Conservation (phyloP, 345 rosid species). For the Moricandia moricandioides region DNA sequence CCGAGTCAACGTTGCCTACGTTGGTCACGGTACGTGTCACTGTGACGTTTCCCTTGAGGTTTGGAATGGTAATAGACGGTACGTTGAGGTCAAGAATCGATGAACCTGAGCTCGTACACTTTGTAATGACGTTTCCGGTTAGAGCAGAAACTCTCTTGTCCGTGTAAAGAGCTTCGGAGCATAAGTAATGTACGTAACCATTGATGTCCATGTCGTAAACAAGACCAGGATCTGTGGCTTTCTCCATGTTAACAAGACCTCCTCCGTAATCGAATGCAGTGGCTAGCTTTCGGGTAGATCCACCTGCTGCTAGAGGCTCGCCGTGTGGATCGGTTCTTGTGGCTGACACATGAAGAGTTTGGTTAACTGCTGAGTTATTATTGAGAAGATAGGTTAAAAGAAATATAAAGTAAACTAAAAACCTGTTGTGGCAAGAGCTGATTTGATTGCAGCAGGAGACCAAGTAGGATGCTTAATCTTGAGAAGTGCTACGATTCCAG, state of each 20-base stretch:
- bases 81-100: conserved; percentile 52
- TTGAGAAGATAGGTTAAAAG: background rate
- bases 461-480: conserved; percentile 45
- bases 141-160: conserved; percentile 44
- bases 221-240: conserved; percentile 59
- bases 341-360: background rate
- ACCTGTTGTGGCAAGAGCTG: conserved; percentile 58
- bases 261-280: conserved; percentile 66
- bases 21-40: conserved; percentile 62
- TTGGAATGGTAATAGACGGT: conserved; percentile 64
- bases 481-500: conserved; percentile 44
- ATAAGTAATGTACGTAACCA: conserved; percentile 52
- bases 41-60: conserved; percentile 30
- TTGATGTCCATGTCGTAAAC: conserved; percentile 48
- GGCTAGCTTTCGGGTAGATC: conserved; percentile 44
- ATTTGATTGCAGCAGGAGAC: conserved; percentile 64
- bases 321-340: conserved; percentile 39
- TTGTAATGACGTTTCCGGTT: conserved; percentile 18
- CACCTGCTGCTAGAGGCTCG: conserved; percentile 45
- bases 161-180: conserved; percentile 44
- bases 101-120: conserved; percentile 38
- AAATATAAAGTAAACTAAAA: conserved; percentile 10
- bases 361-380: background rate
- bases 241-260: conserved; percentile 50
- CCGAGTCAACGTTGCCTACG: conserved; percentile 44